Evolutionary conservation across 768 basidiomycete species (phyloP).

Genomic region (Kwoniella mangroviensis): DNA sequence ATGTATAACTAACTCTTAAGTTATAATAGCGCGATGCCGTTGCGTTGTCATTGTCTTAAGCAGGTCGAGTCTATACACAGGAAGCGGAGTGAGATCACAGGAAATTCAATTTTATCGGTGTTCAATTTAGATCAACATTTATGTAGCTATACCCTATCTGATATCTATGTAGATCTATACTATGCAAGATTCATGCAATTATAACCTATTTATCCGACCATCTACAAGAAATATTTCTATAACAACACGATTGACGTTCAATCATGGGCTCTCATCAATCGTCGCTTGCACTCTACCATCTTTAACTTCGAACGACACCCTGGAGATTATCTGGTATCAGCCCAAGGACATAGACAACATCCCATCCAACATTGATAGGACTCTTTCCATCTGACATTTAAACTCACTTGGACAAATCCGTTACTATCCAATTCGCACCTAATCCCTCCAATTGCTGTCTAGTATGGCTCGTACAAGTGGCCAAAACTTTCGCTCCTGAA

Average conservation of each 20-base stretch:
- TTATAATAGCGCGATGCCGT: too few relatives aligned
- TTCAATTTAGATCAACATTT: background rate
- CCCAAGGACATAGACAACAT: background rate
- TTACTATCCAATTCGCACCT: slow-evolving; percentile 70
- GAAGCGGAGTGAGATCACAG: too few relatives aligned
- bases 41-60: too few relatives aligned
- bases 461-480: slow-evolving; percentile 70
- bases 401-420: slow-evolving; percentile 70
- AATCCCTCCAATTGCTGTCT: slow-evolving; percentile 64
- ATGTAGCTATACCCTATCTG: background rate
- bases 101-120: background rate
- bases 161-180: background rate
- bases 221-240: background rate
- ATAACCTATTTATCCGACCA: background rate
- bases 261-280: slow-evolving; percentile 35
- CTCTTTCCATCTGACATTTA: background rate
- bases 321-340: background rate
- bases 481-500: slow-evolving; percentile 76
- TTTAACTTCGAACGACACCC: slow-evolving; percentile 31
- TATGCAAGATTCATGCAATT: slow-evolving; percentile 10
- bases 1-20: too few relatives aligned
- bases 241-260: background rate
- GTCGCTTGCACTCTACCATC: slow-evolving; percentile 34
- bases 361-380: background rate
- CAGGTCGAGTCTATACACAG: background rate